A percentile compares a stretch with the other conserved stretches of the same genome.
These are phyloP conservation scores for Stellera chamaejasme DNA, from an alignment of 345 rosid species.

Conservation along the genomic window DNA sequence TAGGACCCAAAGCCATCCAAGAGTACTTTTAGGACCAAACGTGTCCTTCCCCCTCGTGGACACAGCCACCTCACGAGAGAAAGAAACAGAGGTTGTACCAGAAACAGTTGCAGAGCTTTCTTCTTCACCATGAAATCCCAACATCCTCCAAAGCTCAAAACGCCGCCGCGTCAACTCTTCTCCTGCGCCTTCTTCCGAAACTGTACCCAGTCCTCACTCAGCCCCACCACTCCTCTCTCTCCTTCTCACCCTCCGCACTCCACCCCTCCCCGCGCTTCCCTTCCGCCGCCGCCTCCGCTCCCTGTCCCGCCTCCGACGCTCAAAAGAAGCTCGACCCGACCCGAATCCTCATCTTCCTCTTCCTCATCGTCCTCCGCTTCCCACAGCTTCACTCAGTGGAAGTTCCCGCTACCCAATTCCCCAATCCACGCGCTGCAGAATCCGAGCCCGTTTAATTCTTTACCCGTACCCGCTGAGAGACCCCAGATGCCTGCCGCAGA, in stretches of 20 bases:
- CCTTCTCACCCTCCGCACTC: constrained; percentile 34
- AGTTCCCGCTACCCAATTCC: constrained; percentile 52
- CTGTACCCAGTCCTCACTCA: constrained; percentile 51
- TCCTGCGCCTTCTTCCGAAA: constrained; percentile 83
- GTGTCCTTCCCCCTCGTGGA: too few species aligned
- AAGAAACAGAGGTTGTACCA: too few species aligned
- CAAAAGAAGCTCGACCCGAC: constrained; percentile 18
- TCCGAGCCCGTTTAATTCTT: constrained; percentile 7
- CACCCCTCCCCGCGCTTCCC: constrained; percentile 11
- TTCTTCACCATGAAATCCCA: constrained; percentile 30
- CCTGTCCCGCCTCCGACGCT: constrained; percentile 26
- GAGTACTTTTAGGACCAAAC: too few species aligned
- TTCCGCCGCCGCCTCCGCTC: constrained; percentile 13
- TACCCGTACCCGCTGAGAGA: constrained; percentile 21
- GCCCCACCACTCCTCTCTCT: constrained; percentile 41
- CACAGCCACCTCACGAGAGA: too few species aligned
- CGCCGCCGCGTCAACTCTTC: constrained; percentile 62
- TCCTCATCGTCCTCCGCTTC: constrained; percentile 75
- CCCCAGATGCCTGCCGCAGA: constrained; percentile 34
- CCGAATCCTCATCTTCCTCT: constrained; percentile 49
- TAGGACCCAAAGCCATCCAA: too few species aligned
- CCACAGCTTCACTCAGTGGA: constrained; percentile 93
- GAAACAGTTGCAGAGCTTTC: too few species aligned
- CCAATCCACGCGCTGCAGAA: constrained; percentile 25
- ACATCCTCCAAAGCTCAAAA: constrained; percentile 53